These are phyloP conservation scores for Neurospora sp. DNA, from an alignment of 495 filamentous ascomycete genomes.

Conservation along the genomic window DNA sequence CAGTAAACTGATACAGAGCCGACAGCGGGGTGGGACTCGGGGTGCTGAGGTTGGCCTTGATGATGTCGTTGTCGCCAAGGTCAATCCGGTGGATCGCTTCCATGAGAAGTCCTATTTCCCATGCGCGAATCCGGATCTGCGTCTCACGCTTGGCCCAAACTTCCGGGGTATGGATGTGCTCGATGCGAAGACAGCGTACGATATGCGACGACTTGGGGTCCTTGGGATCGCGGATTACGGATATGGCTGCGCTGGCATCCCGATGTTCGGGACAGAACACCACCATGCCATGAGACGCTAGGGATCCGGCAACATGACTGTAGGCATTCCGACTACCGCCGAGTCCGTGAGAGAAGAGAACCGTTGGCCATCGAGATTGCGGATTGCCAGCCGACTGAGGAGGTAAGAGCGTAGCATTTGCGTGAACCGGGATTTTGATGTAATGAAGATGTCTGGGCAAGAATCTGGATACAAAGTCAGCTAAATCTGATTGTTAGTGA, in stretches of 20 bases:
- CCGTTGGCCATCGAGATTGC: slow-evolving; percentile 55
- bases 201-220: slow-evolving; percentile 25
- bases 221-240: slow-evolving; percentile 45
- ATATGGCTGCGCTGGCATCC: slow-evolving; percentile 60
- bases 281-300: slow-evolving; percentile 66
- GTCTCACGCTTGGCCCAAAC: slow-evolving; percentile 49
- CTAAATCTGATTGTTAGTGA: background rate
- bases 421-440: slow-evolving; percentile 43
- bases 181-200: slow-evolving; percentile 37
- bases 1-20: slow-evolving; percentile 41
- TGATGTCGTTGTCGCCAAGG: slow-evolving; percentile 22
- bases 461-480: slow-evolving; percentile 25
- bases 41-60: slow-evolving; percentile 36
- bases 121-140: slow-evolving; percentile 60
- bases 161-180: slow-evolving; percentile 46
- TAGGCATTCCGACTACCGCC: slow-evolving; percentile 68
- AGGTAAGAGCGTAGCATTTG: slow-evolving; percentile 29
- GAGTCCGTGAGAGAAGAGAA: slow-evolving; percentile 73
- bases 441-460: slow-evolving; percentile 58
- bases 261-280: slow-evolving; percentile 70
- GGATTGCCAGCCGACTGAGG: slow-evolving; percentile 19
- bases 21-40: slow-evolving; percentile 20
- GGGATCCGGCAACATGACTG: slow-evolving; percentile 56
- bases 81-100: slow-evolving; percentile 56
- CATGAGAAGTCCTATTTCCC: slow-evolving; percentile 58